Evolutionary conservation across 805 yeast genomes (phyloP), one percentile per base, ranked within the genome.

Genomic region (Yarrowia sp.): DNA sequence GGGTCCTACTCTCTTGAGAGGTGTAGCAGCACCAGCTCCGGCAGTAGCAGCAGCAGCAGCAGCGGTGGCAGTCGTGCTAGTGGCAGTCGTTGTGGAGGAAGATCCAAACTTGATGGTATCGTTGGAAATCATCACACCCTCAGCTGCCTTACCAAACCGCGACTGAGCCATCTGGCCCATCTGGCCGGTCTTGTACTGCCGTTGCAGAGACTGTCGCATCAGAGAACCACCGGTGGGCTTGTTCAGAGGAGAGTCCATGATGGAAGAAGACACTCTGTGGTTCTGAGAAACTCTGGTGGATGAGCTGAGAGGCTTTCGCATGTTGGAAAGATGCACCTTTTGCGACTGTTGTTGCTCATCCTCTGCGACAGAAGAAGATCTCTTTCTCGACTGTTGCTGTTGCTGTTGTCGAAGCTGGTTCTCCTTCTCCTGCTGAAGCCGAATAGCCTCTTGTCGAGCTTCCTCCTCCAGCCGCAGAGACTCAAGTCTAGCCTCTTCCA

Each of bases 31-130:
- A 2, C 60, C 60, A 8, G 58, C 38, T 12, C 39, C 47, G 7
- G 50, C 34, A 9, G 58, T 33, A 36, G 44, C 38, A 15, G 20
- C 42, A 38, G 52, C 56, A 55, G n/a, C 39, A 15, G 63, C 30
- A 10, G 63, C 19, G 9, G 63, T 3, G 7, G 63, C 13, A 8
- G 63, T 9, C 1, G 46, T 13, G 13, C 43, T 6, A 15, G 49
- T 19, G 2, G 55, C 6, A n/a, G 70, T 46, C 1, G 66, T 50
- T 3, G 69, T 9, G 7, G 71, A 67, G 4, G 66, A 53, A n/a
- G 69, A 52, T 5, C 71, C 77, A 68, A 77, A 77, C 50, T 71
- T 69, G 39, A 77, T 70, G 60, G 70, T 72, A 15, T 78, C 80
- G 39, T 68, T 74, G 70, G 17, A 68, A 44, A 34, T 70, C 72